phyloP scores from a whole-genome alignment of 23 red algal species.

The Rhodosorus marinus region DNA sequence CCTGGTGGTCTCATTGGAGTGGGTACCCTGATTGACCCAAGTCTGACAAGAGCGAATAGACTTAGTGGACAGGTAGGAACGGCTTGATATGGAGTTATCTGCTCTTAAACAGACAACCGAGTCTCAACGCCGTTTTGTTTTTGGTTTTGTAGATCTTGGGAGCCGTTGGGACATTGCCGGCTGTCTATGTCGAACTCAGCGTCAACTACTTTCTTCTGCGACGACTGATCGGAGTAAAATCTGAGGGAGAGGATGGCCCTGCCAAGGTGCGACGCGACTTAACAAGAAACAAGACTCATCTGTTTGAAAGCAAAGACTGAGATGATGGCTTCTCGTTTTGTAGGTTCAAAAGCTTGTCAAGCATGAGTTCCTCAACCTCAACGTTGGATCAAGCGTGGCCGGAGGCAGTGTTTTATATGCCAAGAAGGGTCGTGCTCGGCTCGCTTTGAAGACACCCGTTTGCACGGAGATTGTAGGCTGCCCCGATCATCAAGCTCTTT shows the following conservation, averaged over 20 bases:
- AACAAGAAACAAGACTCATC: too few species aligned
- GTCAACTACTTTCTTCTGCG: slow-evolving; percentile 96
- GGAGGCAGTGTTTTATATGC: slow-evolving; percentile 73
- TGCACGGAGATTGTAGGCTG: too few species aligned
- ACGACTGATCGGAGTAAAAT: slow-evolving; percentile 81
- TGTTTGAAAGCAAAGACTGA: background rate
- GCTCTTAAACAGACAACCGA: background rate
- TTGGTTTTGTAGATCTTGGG: too few species aligned
- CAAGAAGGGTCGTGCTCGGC: slow-evolving; percentile 84
- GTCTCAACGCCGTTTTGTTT: background rate
- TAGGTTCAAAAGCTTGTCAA: slow-evolving; percentile 60
- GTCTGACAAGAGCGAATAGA: slow-evolving; percentile 79
- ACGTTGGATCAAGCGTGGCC: slow-evolving; percentile 85
- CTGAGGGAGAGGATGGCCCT: slow-evolving; percentile 57
- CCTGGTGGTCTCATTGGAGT: slow-evolving; percentile 97
- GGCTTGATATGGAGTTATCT: background rate
- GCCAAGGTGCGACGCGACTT: slow-evolving; percentile 90
- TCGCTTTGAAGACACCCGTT: slow-evolving; percentile 64
- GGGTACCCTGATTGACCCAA: slow-evolving; percentile 96
- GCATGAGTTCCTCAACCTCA: slow-evolving; percentile 88
- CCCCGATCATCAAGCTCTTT: too few species aligned
- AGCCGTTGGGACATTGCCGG: slow-evolving; percentile 65
- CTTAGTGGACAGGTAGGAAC: slow-evolving; percentile 93
- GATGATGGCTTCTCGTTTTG: too few species aligned
- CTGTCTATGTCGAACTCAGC: slow-evolving; percentile 76